A percentile compares a stretch with the other conserved stretches of the same genome.
These are phyloP conservation scores for Przewalskia tangutica DNA, from an alignment of 257 asterid species.

Conservation along the genomic window DNA sequence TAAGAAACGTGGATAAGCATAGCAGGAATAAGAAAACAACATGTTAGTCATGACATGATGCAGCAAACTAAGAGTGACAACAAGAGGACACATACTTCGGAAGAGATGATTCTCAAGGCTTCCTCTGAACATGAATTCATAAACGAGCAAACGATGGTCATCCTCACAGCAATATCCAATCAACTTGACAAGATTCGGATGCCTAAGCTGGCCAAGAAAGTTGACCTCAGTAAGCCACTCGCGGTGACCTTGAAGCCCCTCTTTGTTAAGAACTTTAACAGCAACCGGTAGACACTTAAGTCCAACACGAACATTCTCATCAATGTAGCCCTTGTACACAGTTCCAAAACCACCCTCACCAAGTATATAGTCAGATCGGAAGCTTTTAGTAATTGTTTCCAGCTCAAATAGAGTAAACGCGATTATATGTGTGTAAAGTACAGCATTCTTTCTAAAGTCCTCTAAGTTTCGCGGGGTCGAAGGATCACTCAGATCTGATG, in stretches of 20 bases:
- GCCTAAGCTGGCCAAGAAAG: conserved; percentile 96
- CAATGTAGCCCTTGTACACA: conserved; percentile 94
- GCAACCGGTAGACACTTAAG: conserved; percentile 96
- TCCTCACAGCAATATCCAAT: conserved; percentile 99
- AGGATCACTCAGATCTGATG: conserved; percentile 85
- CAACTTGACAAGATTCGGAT: conserved; percentile 90
- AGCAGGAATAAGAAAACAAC: neutral
- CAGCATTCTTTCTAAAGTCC: conserved; percentile 60
- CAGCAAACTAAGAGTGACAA: conserved; percentile 12
- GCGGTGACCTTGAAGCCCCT: conserved; percentile 98
- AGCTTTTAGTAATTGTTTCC: conserved; percentile 93
- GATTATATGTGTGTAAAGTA: conserved; percentile 77
- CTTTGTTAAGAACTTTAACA: conserved; percentile 95
- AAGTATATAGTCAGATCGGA: conserved; percentile 96
- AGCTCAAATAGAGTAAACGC: conserved; percentile 91
- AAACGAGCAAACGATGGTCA: conserved; percentile 90
- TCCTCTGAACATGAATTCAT: conserved; percentile 96
- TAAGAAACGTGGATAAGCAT: neutral
- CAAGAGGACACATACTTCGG: conserved; percentile 64
- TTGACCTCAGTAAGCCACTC: conserved; percentile 99
- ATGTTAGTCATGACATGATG: neutral
- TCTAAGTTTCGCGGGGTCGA: conserved; percentile 74
- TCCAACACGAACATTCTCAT: conserved; percentile 93
- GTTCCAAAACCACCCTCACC: conserved; percentile 99
- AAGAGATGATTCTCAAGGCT: conserved; percentile 97